Evolutionary conservation across 805 yeast genomes (phyloP).

Genomic region (Teunomyces panamensis): DNA sequence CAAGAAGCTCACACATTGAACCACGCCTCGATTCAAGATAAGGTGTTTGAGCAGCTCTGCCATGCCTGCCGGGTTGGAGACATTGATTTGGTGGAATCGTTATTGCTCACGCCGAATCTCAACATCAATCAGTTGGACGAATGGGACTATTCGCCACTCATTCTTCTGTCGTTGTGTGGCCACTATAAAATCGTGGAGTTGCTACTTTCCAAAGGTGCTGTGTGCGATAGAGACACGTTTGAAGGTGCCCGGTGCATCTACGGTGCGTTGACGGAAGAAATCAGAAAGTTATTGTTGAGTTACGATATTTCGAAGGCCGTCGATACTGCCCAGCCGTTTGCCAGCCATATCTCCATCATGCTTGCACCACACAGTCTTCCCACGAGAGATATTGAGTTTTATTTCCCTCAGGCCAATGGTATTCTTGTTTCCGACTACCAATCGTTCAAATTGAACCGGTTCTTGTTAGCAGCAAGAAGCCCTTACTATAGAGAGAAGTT

Average conservation of each 20-base stretch:
- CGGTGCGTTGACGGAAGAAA: slow-evolving; percentile 70
- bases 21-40: background rate
- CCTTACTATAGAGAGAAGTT: slow-evolving; percentile 21
- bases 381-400: slow-evolving; percentile 31
- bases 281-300: slow-evolving; percentile 54
- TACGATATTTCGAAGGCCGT: slow-evolving; percentile 68
- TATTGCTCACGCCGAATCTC: slow-evolving; percentile 42
- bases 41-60: slow-evolving; percentile 48
- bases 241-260: slow-evolving; percentile 75
- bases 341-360: slow-evolving; percentile 60
- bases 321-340: slow-evolving; percentile 69
- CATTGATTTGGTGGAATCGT: slow-evolving; percentile 55
- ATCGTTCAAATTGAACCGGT: slow-evolving; percentile 24
- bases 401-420: slow-evolving; percentile 18
- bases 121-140: slow-evolving; percentile 56
- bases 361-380: slow-evolving; percentile 20
- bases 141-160: slow-evolving; percentile 74
- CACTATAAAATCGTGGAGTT: slow-evolving; percentile 62
- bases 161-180: slow-evolving; percentile 73
- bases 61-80: slow-evolving; percentile 72
- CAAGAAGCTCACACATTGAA: slow-evolving; percentile 2
- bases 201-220: slow-evolving; percentile 62
- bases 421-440: slow-evolving; percentile 9
- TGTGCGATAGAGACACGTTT: slow-evolving; percentile 77
- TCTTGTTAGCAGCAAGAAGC: slow-evolving; percentile 35